These are phyloP conservation scores for Leccinum pachyderme DNA, from an alignment of 1,284 basidiomycete genomes.

Conservation along the genomic window DNA sequence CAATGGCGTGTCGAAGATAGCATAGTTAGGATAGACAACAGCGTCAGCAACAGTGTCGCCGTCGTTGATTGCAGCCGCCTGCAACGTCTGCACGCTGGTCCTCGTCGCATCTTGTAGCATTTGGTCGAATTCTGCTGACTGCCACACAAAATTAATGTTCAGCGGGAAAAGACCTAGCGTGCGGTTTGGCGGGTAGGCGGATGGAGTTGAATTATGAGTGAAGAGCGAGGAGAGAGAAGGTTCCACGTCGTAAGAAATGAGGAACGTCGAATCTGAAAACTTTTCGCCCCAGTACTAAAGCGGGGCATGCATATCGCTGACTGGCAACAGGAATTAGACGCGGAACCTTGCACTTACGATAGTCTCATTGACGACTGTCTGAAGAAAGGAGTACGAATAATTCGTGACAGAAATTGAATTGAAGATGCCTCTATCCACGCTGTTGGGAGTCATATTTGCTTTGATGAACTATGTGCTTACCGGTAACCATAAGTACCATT, in stretches of 20 bases:
- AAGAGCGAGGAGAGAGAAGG: constrained; percentile 44
- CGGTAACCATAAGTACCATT: constrained; percentile 8
- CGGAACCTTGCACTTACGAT: background rate
- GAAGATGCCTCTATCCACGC: constrained; percentile 3
- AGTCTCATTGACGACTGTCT: constrained; percentile 9
- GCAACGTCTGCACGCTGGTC: constrained; percentile 37
- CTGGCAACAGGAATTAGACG: background rate
- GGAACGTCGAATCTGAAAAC: constrained; percentile 19
- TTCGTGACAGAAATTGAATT: constrained; percentile 6
- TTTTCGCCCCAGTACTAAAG: constrained; percentile 5
- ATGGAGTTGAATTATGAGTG: constrained; percentile 18
- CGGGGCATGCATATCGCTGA: background rate
- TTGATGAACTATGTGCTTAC: background rate
- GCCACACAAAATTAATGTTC: constrained; percentile 50
- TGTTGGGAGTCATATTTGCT: background rate
- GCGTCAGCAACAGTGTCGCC: constrained; percentile 8
- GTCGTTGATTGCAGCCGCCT: background rate
- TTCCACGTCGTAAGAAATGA: constrained; percentile 49
- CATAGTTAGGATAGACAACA: constrained; percentile 50
- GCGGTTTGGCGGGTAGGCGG: constrained; percentile 50
- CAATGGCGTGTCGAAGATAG: constrained; percentile 45
- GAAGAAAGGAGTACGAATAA: constrained; percentile 4
- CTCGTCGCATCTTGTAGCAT: constrained; percentile 39
- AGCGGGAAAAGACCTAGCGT: constrained; percentile 40
- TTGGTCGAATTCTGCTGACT: constrained; percentile 34